These are phyloP conservation scores for Neurospora intermedia DNA, from an alignment of 495 filamentous ascomycete species.

Conservation along the genomic window DNA sequence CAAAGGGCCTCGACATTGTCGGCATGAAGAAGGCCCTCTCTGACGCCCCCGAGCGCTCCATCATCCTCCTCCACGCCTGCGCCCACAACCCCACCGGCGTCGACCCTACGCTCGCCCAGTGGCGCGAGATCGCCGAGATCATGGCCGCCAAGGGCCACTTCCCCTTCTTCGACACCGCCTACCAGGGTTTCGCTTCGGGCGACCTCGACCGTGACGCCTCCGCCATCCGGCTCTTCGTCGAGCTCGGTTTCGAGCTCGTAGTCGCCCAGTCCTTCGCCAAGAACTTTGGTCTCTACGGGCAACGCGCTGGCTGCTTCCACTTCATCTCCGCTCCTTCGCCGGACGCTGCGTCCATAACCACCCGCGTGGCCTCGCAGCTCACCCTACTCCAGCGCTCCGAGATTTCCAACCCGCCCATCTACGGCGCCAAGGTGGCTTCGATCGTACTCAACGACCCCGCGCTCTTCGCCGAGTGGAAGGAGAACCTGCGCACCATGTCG, in stretches of 20 bases:
- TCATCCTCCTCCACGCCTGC: constrained; percentile 92
- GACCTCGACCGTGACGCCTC: constrained; percentile 75
- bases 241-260: constrained; percentile 90
- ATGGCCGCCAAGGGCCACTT: constrained; percentile 72
- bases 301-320: constrained; percentile 95
- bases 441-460: constrained; percentile 68
- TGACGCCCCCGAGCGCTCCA: constrained; percentile 60
- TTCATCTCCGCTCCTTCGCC: constrained; percentile 67
- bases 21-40: constrained; percentile 66
- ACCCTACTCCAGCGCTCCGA: constrained; percentile 93
- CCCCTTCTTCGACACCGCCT: constrained; percentile 97
- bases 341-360: constrained; percentile 51
- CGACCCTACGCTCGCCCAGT: constrained; percentile 88
- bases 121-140: constrained; percentile 74
- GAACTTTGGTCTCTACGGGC: constrained; percentile 96
- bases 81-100: constrained; percentile 98
- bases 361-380: constrained; percentile 71
- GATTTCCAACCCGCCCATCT: constrained; percentile 92
- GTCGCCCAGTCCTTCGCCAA: constrained; percentile 96
- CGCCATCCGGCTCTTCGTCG: constrained; percentile 86
- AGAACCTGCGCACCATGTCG: constrained; percentile 84
- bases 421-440: constrained; percentile 81
- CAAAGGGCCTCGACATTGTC: constrained; percentile 82
- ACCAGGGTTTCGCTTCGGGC: constrained; percentile 96
- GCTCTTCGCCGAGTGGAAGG: constrained; percentile 91